These are phyloP conservation scores for Myxozyma mucilagina DNA, from an alignment of 805 yeast species.

Conservation along the genomic window DNA sequence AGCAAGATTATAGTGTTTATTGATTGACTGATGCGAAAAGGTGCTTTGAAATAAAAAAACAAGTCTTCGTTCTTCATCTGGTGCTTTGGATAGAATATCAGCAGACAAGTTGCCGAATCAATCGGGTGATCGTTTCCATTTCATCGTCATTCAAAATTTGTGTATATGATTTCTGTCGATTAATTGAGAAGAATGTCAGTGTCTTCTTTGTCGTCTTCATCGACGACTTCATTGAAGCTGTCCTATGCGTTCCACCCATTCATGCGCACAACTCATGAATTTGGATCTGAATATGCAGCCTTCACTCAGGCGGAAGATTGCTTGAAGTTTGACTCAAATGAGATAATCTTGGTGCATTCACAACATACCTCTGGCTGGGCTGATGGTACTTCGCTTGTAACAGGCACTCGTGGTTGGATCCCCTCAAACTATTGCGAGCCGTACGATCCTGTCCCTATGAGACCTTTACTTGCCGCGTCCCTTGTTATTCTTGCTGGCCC, in stretches of 20 bases:
- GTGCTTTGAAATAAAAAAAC: too few species aligned
- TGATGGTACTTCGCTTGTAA: conserved; percentile 43
- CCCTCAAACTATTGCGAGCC: conserved; percentile 46
- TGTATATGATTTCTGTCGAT: not conserved
- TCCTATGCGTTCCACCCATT: conserved; percentile 18
- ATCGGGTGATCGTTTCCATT: too few species aligned
- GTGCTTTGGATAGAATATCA: too few species aligned
- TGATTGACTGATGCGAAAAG: too few species aligned
- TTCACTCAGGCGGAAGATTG: not conserved
- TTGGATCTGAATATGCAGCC: conserved; percentile 1
- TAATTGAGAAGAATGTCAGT: not conserved
- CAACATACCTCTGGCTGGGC: conserved; percentile 49
- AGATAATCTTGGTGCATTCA: conserved; percentile 42
- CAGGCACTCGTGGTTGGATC: conserved; percentile 47
- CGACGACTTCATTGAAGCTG: not conserved
- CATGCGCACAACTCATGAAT: conserved; percentile 15
- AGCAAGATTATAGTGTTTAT: too few species aligned
- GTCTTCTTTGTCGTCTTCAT: not conserved
- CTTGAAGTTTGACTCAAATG: conserved; percentile 38
- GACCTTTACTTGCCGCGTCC: conserved; percentile 42
- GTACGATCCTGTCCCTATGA: conserved; percentile 41
- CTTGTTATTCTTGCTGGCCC: conserved; percentile 42
- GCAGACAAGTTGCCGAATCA: too few species aligned
- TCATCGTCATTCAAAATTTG: too few species aligned
- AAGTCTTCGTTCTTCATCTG: too few species aligned